Base-by-base conservation (phyloP, 2,329 filamentous ascomycete species). In the Dactylellina cionopaga region DNA sequence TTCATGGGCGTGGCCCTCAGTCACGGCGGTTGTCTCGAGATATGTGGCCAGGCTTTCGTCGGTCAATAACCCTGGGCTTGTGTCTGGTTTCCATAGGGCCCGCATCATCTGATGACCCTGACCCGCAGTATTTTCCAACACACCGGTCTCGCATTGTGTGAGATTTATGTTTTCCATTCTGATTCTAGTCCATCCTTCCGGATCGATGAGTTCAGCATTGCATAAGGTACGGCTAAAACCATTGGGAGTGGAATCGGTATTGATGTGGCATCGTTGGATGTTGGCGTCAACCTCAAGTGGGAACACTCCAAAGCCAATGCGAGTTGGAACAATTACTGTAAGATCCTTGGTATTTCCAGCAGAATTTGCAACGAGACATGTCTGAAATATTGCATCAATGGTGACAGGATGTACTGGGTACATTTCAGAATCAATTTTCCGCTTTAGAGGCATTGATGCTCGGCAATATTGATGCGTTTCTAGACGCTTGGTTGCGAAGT, bases 311-410 rank as follows among this genome's bases (percentile, higher is more conserved):
- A 29, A 27, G 29, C 52, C 70, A 15, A 75, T 75, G 6, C 58
- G 43, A 11, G 68, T 73, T 1, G 70, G 74, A n/a, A 74, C 43
- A n/a, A 74, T 75, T 3, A 63, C 70, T 17, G 46, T 66, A 2
- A 76, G 33, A 11, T 74, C 59, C 35, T 15, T 41, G 13, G 46
- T 71, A 44, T 58, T 66, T 11, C 54, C 75, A 5, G 39, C 65
- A 9, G 77, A 56, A 1, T 49, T 74, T 2, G 76, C 73, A 19
- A 77, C 54, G 29, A 76, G 68, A 10, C 69, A 69, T 3, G 75
- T 71, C 22, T 77, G 77, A 0, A 78, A 17, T 29, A 75, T 64
- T 5, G 75, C 74, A 33, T 78, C 77, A 17, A 78, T 74, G 1
- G 71, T 75, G 46, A 74, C 58, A 15, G 77, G 77, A 55, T 78